These are phyloP conservation scores for Tolypocladium inflatum DNA, from an alignment of 2,329 filamentous ascomycete genomes.

Conservation along the genomic window DNA sequence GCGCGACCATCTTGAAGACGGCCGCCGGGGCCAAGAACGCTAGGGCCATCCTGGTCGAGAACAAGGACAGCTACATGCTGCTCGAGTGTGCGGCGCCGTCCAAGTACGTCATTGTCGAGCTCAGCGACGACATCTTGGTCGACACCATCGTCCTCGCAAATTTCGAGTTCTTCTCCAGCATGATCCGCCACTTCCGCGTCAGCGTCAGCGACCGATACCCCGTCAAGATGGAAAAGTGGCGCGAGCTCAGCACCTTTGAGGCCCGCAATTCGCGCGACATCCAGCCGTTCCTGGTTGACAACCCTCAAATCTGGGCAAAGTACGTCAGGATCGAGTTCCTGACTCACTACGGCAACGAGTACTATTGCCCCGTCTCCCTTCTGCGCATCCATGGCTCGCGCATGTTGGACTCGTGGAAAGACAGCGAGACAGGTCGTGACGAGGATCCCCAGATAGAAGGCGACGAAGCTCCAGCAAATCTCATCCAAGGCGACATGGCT, in stretches of 20 bases:
- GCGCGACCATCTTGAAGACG: constrained; percentile 85
- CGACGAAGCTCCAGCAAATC: constrained; percentile 7
- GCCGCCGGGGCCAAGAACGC: constrained; percentile 80
- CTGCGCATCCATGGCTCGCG: constrained; percentile 91
- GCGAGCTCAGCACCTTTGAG: constrained; percentile 77
- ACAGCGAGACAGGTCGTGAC: constrained; percentile 61
- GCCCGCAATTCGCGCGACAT: constrained; percentile 89
- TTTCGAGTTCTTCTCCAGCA: constrained; percentile 98
- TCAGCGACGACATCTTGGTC: constrained; percentile 78
- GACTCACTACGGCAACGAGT: constrained; percentile 91
- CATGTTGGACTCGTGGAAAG: constrained; percentile 88
- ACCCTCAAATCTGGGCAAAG: constrained; percentile 90
- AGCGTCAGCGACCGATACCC: constrained; percentile 94
- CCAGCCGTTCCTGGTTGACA: constrained; percentile 88
- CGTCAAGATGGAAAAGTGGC: constrained; percentile 87
- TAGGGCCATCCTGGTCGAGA: constrained; percentile 84
- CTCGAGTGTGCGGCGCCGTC: constrained; percentile 79
- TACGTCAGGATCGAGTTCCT: constrained; percentile 89
- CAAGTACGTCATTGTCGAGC: constrained; percentile 90
- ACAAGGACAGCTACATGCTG: constrained; percentile 98
- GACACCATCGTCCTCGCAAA: constrained; percentile 97
- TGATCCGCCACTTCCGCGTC: constrained; percentile 82
- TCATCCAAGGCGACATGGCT: not conserved
- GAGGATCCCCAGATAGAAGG: constrained; percentile 41
- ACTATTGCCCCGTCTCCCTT: constrained; percentile 87